Percentiles rank a stretch among this genome's conserved stretches.
Evolutionary conservation across 2,329 filamentous ascomycete genomes (phyloP).

Genomic region (Chlorencoelia australis): DNA sequence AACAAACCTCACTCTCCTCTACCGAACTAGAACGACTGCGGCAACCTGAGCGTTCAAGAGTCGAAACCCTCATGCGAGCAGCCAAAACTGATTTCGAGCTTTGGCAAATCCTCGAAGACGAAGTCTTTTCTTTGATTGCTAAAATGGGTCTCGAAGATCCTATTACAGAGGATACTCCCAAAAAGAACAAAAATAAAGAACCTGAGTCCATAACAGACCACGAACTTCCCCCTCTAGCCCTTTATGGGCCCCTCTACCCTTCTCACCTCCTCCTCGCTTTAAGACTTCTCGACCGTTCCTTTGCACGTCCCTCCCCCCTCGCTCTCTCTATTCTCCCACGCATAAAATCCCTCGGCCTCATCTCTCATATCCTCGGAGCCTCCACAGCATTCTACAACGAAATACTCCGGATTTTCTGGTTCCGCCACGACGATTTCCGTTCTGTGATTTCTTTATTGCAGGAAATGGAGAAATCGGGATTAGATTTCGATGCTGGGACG

Average conservation of each 20-base stretch:
- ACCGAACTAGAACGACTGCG: slow-evolving; percentile 22
- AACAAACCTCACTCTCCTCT: slow-evolving; percentile 4
- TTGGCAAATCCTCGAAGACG: slow-evolving; percentile 55
- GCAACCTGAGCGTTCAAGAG: slow-evolving; percentile 37
- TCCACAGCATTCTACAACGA: slow-evolving; percentile 61
- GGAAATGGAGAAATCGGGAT: slow-evolving; percentile 25
- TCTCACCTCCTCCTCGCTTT: slow-evolving; percentile 48
- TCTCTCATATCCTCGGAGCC: slow-evolving; percentile 62
- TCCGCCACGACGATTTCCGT: slow-evolving; percentile 42
- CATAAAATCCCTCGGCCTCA: slow-evolving; percentile 56
- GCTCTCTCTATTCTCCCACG: slow-evolving; percentile 53
- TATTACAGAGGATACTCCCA: not conserved
- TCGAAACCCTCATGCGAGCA: slow-evolving; percentile 43
- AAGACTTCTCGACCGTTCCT: slow-evolving; percentile 45
- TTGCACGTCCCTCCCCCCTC: slow-evolving; percentile 47
- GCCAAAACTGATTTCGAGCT: slow-evolving; percentile 53
- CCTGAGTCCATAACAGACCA: slow-evolving; percentile 4
- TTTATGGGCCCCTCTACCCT: slow-evolving; percentile 56
- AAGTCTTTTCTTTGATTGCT: slow-evolving; percentile 53
- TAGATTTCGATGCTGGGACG: slow-evolving; percentile 25
- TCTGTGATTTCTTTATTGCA: slow-evolving; percentile 17
- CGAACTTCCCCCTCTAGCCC: slow-evolving; percentile 31
- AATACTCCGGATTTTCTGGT: slow-evolving; percentile 52
- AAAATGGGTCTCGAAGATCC: slow-evolving; percentile 41
- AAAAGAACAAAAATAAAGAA: not conserved